These are phyloP conservation scores for Cardamine chenopodiifolia DNA, from an alignment of 345 rosid species.

Conservation along the genomic window DNA sequence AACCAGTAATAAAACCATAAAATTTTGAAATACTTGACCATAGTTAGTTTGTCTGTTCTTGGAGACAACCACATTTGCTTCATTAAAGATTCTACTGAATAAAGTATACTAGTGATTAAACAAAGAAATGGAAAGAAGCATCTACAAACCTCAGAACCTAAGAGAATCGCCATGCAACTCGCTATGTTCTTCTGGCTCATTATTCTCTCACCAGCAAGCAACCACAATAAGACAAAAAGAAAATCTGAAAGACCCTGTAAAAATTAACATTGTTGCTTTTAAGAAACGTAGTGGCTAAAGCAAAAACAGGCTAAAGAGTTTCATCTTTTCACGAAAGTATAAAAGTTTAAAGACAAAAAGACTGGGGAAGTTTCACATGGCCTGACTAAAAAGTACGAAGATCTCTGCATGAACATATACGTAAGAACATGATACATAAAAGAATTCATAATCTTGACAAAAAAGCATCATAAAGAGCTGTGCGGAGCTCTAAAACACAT, in stretches of 20 bases:
- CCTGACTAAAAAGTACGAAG: slow-evolving; percentile 38
- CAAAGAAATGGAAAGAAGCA: slow-evolving; percentile 4
- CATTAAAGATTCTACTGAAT: background rate
- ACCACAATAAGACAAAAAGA: slow-evolving; percentile 34
- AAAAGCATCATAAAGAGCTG: slow-evolving; percentile 46
- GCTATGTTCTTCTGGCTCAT: slow-evolving; percentile 18
- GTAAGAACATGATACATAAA: slow-evolving; percentile 39
- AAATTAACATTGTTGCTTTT: slow-evolving; percentile 42
- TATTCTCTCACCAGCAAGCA: slow-evolving; percentile 34
- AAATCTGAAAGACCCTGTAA: slow-evolving; percentile 39
- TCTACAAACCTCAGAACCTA: slow-evolving; percentile 27
- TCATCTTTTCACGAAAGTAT: slow-evolving; percentile 38
- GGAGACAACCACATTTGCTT: slow-evolving; percentile 22
- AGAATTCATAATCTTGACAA: slow-evolving; percentile 36
- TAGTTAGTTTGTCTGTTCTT: slow-evolving; percentile 15
- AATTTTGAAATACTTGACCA: slow-evolving; percentile 15
- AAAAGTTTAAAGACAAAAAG: slow-evolving; percentile 44
- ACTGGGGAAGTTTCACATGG: slow-evolving; percentile 46
- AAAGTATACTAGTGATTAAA: slow-evolving; percentile 18
- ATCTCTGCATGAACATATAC: slow-evolving; percentile 50
- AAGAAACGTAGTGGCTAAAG: slow-evolving; percentile 39
- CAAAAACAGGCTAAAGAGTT: slow-evolving; percentile 37
- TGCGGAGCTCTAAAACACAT: slow-evolving; percentile 45
- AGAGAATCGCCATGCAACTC: slow-evolving; percentile 1
- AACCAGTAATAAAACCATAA: slow-evolving; percentile 11